phyloP scores from a whole-genome alignment of 495 filamentous ascomycete genomes.

The Penicillium turbatum region DNA sequence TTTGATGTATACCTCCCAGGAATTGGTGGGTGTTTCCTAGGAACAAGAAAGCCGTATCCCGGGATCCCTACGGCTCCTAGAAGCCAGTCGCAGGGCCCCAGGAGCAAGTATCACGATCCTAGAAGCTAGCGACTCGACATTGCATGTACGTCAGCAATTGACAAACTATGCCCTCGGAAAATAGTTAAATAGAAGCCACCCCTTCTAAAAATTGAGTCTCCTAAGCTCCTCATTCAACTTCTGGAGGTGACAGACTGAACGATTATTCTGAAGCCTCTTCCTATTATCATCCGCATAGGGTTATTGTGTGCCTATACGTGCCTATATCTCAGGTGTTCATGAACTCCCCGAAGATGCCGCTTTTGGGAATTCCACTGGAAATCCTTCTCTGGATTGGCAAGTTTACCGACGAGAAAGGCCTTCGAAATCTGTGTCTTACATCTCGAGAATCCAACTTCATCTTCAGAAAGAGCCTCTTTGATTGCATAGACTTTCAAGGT shows the following conservation, averaged over 20 bases:
- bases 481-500: background rate
- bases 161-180: background rate
- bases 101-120: background rate
- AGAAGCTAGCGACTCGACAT: background rate
- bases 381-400: slow-evolving; percentile 1
- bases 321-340: too few relatives aligned
- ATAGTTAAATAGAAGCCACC: too few relatives aligned
- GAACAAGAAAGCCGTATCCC: background rate
- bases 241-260: too few relatives aligned
- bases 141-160: background rate
- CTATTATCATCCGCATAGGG: too few relatives aligned
- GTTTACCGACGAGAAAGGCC: background rate
- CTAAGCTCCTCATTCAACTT: too few relatives aligned
- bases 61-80: background rate
- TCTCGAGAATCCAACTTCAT: background rate
- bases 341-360: background rate
- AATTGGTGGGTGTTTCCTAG: background rate
- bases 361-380: slow-evolving; percentile 1
- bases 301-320: too few relatives aligned
- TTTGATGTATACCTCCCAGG: background rate
- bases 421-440: background rate
- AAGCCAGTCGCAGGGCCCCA: background rate
- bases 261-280: too few relatives aligned
- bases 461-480: slow-evolving; percentile 1
- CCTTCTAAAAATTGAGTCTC: too few relatives aligned